Conservation (phyloP, 768 basidiomycete genomes). For the Xerocomellus intermedius region DNA sequence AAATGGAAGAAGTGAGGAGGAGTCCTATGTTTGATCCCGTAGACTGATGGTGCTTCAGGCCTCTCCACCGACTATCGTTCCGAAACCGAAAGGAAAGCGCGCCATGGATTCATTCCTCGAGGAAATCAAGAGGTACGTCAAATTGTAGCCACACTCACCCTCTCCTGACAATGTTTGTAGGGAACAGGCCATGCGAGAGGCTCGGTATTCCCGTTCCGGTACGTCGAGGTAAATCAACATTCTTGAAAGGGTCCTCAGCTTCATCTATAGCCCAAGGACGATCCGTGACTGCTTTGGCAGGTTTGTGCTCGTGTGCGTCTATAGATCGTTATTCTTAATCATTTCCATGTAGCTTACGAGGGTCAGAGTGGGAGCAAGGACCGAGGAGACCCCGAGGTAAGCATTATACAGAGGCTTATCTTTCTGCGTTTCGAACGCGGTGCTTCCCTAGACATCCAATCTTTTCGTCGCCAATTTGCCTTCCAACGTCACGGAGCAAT, state of each 20-base stretch:
- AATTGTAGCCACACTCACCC: neutral
- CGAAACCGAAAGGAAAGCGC: slow-evolving; percentile 88
- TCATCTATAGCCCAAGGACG: slow-evolving; percentile 51
- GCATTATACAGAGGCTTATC: slow-evolving; percentile 12
- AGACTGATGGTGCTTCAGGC: slow-evolving; percentile 36
- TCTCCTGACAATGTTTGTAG: slow-evolving; percentile 40
- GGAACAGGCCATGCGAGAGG: slow-evolving; percentile 90
- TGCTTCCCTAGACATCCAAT: slow-evolving; percentile 74
- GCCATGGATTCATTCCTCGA: slow-evolving; percentile 96
- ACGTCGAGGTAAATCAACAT: slow-evolving; percentile 12
- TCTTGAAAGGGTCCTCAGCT: neutral
- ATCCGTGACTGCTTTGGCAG: slow-evolving; percentile 90
- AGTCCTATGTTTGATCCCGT: neutral
- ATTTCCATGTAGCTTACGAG: slow-evolving; percentile 64
- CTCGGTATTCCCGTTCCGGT: slow-evolving; percentile 74
- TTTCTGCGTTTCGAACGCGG: slow-evolving; percentile 1
- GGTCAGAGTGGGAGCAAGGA: slow-evolving; percentile 89
- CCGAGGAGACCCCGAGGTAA: slow-evolving; percentile 81
- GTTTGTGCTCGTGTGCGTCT: slow-evolving; percentile 38
- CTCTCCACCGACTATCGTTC: slow-evolving; percentile 52
- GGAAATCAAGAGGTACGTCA: slow-evolving; percentile 83
- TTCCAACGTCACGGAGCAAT: slow-evolving; percentile 78
- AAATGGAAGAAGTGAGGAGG: slow-evolving; percentile 35
- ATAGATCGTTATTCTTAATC: neutral
- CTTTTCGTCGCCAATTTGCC: slow-evolving; percentile 95